Conservation (phyloP, 495 filamentous ascomycete genomes). For the Lasiosphaeria miniovina region DNA sequence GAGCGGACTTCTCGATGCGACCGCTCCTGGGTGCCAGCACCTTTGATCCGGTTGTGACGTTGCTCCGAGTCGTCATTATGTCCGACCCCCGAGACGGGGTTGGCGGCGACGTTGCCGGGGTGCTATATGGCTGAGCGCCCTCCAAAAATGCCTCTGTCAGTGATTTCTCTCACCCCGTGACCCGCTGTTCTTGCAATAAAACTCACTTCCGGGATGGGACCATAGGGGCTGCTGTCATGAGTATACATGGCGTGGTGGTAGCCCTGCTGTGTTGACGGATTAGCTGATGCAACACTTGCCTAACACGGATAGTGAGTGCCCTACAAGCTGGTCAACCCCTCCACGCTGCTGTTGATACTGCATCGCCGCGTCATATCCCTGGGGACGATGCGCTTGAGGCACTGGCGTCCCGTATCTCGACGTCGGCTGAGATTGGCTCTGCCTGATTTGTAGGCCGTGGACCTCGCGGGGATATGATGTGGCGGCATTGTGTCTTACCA, state of each 20-base stretch:
- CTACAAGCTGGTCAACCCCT: constrained; percentile 21
- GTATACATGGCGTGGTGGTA: constrained; percentile 39
- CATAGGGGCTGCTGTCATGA: constrained; percentile 32
- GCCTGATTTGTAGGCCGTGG: constrained; percentile 20
- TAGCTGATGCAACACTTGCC: constrained; percentile 7
- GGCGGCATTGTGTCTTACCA: constrained; percentile 49
- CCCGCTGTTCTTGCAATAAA: not conserved
- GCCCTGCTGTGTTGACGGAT: constrained; percentile 23
- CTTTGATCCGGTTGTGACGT: constrained; percentile 21
- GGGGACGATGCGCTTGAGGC: constrained; percentile 26
- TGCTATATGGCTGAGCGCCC: constrained; percentile 43
- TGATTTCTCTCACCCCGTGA: not conserved
- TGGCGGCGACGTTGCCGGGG: constrained; percentile 49
- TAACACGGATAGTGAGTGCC: not conserved
- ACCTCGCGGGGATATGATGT: constrained; percentile 28
- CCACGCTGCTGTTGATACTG: constrained; percentile 30
- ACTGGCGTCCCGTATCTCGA: constrained; percentile 43
- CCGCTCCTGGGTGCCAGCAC: constrained; percentile 22
- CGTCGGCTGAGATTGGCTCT: constrained; percentile 39
- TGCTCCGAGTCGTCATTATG: constrained; percentile 45
- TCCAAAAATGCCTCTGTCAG: not conserved
- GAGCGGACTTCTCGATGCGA: constrained; percentile 35
- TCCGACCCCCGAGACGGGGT: constrained; percentile 41
- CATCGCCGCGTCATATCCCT: constrained; percentile 16
- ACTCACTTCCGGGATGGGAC: constrained; percentile 32